Conservation (phyloP, 2,329 filamentous ascomycete species). For the Alternaria burnsii region DNA sequence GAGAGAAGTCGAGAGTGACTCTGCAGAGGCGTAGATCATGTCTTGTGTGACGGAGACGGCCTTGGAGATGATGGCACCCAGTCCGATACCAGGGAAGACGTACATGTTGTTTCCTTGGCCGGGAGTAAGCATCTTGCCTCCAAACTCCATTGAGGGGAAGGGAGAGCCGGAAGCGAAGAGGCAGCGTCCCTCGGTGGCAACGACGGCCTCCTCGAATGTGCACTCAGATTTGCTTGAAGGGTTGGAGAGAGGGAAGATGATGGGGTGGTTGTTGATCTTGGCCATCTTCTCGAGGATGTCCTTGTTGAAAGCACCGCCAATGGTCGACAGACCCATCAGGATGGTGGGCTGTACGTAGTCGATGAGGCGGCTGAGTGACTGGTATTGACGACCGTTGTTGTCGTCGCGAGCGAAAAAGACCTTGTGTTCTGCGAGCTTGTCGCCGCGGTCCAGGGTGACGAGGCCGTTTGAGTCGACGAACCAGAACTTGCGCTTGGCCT, state of each 20-base stretch:
- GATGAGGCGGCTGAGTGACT: slow-evolving; percentile 86
- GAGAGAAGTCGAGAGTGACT: slow-evolving; percentile 79
- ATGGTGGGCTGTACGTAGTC: slow-evolving; percentile 95
- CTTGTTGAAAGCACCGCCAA: slow-evolving; percentile 93
- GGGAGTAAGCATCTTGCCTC: slow-evolving; percentile 58
- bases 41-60: slow-evolving; percentile 85
- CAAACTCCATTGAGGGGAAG: slow-evolving; percentile 71
- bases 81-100: slow-evolving; percentile 94
- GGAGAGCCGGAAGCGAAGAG: slow-evolving; percentile 96
- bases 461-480: slow-evolving; percentile 97
- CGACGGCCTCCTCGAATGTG: slow-evolving; percentile 92
- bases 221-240: slow-evolving; percentile 97
- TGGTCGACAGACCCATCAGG: slow-evolving; percentile 91
- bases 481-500: slow-evolving; percentile 92
- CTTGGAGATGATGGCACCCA: slow-evolving; percentile 92
- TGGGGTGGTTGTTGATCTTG: slow-evolving; percentile 73
- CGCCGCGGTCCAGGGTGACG: slow-evolving; percentile 90
- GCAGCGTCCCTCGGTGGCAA: slow-evolving; percentile 87
- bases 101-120: slow-evolving; percentile 84
- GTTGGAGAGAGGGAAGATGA: slow-evolving; percentile 91
- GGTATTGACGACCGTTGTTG: slow-evolving; percentile 72
- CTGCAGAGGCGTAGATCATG: slow-evolving; percentile 96
- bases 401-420: slow-evolving; percentile 72
- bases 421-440: slow-evolving; percentile 90
- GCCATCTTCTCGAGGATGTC: slow-evolving; percentile 73